Evolutionary conservation across 805 yeast genomes (phyloP).

Genomic region (Ogataea nonfermentans): DNA sequence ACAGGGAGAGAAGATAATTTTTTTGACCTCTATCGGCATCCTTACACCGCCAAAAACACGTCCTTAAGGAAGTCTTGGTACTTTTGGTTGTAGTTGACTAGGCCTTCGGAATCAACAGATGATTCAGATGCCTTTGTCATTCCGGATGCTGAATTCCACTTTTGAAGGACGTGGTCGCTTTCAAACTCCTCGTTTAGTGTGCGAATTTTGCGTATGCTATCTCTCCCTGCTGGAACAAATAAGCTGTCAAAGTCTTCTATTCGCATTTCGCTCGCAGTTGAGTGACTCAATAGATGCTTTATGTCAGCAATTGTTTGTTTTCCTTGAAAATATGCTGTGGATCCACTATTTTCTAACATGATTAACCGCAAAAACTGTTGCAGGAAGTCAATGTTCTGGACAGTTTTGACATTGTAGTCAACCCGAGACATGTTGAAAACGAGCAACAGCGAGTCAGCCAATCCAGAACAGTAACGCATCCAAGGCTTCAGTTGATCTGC

Average conservation of each 20-base stretch:
- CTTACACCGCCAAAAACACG: constrained; percentile 6
- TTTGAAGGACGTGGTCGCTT: constrained; percentile 16
- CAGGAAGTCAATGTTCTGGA: constrained; percentile 23
- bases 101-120: constrained; percentile 1
- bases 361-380: constrained; percentile 27
- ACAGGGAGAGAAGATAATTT: background rate
- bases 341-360: constrained; percentile 15
- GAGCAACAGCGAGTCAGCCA: constrained; percentile 1
- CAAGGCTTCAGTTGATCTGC: constrained; percentile 1
- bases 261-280: constrained; percentile 1
- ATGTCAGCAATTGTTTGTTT: constrained; percentile 1
- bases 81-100: constrained; percentile 1
- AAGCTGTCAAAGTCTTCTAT: constrained; percentile 21
- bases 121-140: constrained; percentile 5
- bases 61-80: constrained; percentile 14
- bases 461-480: background rate
- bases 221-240: constrained; percentile 49
- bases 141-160: constrained; percentile 11
- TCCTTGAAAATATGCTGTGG: constrained; percentile 10
- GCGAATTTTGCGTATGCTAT: constrained; percentile 50
- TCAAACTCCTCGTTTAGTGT: constrained; percentile 36
- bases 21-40: background rate
- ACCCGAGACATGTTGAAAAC: constrained; percentile 13
- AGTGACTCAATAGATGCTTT: background rate
- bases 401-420: constrained; percentile 19